Conservation (phyloP, 75 land plant genomes). For the Cryptomeria japonica region DNA sequence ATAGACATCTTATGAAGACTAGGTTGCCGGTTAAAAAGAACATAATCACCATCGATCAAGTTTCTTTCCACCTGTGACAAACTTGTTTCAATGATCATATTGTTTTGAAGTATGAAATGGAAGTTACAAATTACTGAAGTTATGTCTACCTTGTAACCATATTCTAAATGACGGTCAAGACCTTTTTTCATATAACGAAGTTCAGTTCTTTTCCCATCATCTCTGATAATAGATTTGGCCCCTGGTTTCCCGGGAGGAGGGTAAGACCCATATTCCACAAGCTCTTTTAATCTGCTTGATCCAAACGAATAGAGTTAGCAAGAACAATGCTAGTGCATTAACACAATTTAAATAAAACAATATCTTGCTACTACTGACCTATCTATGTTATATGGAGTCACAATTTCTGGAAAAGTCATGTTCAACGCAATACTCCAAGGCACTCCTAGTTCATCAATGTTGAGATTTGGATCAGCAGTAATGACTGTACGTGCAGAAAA, state of each 20-base stretch:
- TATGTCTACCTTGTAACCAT: constrained; percentile 80
- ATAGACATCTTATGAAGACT: constrained; percentile 99
- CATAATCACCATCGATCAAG: constrained; percentile 94
- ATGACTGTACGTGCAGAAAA: constrained; percentile 99
- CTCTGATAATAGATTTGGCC: constrained; percentile 93
- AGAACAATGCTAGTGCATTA: background rate
- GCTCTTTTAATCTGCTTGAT: constrained; percentile 80
- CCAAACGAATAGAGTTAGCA: background rate
- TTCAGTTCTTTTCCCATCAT: constrained; percentile 96
- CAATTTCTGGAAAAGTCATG: constrained; percentile 97
- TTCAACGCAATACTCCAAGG: constrained; percentile 99
- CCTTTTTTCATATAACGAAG: constrained; percentile 91
- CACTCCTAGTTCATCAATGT: constrained; percentile 97
- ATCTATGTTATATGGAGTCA: constrained; percentile 97
- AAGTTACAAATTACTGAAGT: background rate
- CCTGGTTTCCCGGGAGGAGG: constrained; percentile 99
- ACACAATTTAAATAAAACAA: background rate
- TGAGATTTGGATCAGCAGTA: constrained; percentile 99
- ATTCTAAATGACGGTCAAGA: constrained; percentile 95
- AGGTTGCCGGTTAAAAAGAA: constrained; percentile 96
- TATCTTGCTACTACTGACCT: constrained; percentile 35
- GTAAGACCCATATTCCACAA: constrained; percentile 98
- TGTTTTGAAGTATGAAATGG: background rate
- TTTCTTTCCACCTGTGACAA: constrained; percentile 89
- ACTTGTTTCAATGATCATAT: background rate